These are phyloP conservation scores for Trametes meyenii DNA, from an alignment of 768 basidiomycete genomes.

Conservation along the genomic window DNA sequence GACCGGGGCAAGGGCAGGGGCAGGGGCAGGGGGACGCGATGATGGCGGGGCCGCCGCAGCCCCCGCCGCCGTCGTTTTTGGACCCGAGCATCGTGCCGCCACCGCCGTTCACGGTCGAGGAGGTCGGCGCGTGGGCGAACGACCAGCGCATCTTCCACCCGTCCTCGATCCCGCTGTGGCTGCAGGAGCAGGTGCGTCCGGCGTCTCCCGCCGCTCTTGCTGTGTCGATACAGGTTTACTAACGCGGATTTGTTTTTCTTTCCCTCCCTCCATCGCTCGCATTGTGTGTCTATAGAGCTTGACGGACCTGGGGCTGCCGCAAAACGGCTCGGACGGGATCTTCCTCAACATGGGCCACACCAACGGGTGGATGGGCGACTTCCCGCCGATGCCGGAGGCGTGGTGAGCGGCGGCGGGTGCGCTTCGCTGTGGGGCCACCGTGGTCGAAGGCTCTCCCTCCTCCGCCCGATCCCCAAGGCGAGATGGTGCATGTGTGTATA, in stretches of 20 bases:
- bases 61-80: slow-evolving; percentile 52
- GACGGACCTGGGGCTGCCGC: slow-evolving; percentile 87
- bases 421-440: too few species aligned
- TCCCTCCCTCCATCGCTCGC: too few species aligned
- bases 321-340: slow-evolving; percentile 89
- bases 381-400: slow-evolving; percentile 78
- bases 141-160: slow-evolving; percentile 67
- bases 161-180: slow-evolving; percentile 84
- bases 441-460: too few species aligned
- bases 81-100: slow-evolving; percentile 46
- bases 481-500: background rate
- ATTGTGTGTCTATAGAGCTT: slow-evolving; percentile 57
- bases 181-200: slow-evolving; percentile 80
- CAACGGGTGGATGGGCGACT: slow-evolving; percentile 79
- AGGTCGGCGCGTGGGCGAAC: slow-evolving; percentile 55
- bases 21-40: slow-evolving; percentile 41
- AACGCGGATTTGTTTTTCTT: background rate
- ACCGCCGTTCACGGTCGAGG: slow-evolving; percentile 80
- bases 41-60: slow-evolving; percentile 47
- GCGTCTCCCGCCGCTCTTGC: slow-evolving; percentile 3
- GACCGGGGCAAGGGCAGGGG: slow-evolving; percentile 5
- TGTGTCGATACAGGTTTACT: background rate
- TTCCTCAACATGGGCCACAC: slow-evolving; percentile 75
- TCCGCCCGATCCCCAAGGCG: too few species aligned
- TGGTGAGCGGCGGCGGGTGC: slow-evolving; percentile 55